Conservation (phyloP, 2,329 filamentous ascomycete genomes). For the Metarhizium rileyi region DNA sequence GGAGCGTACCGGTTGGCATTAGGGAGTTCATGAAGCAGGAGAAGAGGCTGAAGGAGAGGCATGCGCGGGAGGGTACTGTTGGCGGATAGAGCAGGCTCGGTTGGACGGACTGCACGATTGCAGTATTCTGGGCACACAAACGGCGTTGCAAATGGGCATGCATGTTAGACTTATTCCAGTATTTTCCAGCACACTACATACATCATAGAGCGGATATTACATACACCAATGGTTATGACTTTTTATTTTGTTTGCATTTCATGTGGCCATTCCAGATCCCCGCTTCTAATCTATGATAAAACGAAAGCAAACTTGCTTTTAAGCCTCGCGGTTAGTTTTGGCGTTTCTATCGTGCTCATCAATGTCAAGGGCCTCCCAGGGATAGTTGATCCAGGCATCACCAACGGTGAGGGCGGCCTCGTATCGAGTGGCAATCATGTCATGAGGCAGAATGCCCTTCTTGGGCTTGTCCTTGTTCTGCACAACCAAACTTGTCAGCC, state of each 20-base stretch:
- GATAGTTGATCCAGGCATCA: conserved; percentile 99
- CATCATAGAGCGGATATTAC: not conserved
- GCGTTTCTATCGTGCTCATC: conserved; percentile 79
- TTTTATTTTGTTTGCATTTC: not conserved
- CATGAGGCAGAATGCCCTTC: conserved; percentile 73
- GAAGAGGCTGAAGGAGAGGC: conserved; percentile 75
- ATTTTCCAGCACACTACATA: not conserved
- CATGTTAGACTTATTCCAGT: not conserved
- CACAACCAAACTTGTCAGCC: not conserved
- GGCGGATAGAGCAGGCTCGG: conserved; percentile 24
- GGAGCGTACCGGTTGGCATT: conserved; percentile 80
- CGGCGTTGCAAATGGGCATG: not conserved
- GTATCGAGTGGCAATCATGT: conserved; percentile 72
- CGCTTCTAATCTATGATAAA: conserved; percentile 4
- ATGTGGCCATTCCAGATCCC: not conserved
- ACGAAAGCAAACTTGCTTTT: not conserved
- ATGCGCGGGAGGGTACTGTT: conserved; percentile 45
- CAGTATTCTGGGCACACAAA: not conserved
- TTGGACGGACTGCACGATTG: too few relatives aligned
- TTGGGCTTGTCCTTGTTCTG: conserved; percentile 96
- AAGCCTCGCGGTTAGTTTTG: conserved; percentile 20
- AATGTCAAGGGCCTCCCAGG: conserved; percentile 93
- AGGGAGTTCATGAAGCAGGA: conserved; percentile 96
- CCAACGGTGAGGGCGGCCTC: conserved; percentile 75
- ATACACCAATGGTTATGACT: not conserved